Base-by-base conservation (phyloP, 1,139 yeast species). In the Chernovozyma aurita region DNA sequence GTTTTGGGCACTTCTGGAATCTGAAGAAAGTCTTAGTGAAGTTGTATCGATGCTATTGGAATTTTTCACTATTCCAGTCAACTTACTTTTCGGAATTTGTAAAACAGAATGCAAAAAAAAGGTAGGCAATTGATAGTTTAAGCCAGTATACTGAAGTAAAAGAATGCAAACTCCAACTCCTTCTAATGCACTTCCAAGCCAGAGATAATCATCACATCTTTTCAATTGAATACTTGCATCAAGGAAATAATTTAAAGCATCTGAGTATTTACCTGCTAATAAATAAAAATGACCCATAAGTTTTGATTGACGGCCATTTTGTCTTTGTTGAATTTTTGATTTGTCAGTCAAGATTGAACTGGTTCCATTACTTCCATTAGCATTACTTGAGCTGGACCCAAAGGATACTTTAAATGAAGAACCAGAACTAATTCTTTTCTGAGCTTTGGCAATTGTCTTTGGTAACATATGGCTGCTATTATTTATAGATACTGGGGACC, bases 111-210 rank as follows among this genome's bases (percentile, higher is more conserved):
- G 39, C 8, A 60, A 32, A 2, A 48, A 44, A 8, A 53, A 55
- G 36, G 48, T 68, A 1, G 92, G 90, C 27, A 87, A 59, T 36
- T 78, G 80, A 42, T 74, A 79, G 0, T 84, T 72, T 1, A 73
- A 65, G 22, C 78, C 79, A 14, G 82, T 56, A 46, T 71, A 79
- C 12, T 81, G 70, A 31, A 86, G 63, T 36, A 88, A 57, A 7
- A 84, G 59, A 29, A 84, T 57, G 44, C 86, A 74, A 1, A 85
- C 76, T 0, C 84, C 84, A 9, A 88, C 63, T 0, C 94, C 88
- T 49, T 88, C 97, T 16, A 90, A 55, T 0, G 96, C 80, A 30
- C 92, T 82, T 0, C 83, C 97, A 20, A 86, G 68, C 98, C 98
- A 92, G 16, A 92, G 63, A 49, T 76, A 75, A 55, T 92, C 98